A percentile compares a stretch with the other conserved stretches of the same genome.
phyloP scores from a whole-genome alignment of 495 filamentous ascomycete species.

The Aspergillus baeticus region DNA sequence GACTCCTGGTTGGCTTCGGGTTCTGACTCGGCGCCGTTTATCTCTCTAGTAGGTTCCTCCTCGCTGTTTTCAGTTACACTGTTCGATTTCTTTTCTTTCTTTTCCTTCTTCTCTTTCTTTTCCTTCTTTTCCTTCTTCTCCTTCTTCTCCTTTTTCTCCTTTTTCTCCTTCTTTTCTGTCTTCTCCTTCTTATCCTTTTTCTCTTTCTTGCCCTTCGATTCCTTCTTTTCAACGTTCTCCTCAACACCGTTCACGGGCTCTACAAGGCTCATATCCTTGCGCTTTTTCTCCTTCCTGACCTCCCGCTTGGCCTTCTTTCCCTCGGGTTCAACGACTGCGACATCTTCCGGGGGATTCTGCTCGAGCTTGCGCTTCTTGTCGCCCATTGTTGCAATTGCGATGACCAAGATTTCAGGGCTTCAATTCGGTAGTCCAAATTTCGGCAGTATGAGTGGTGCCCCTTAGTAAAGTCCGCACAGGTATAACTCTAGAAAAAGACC shows the following conservation, averaged over 20 bases:
- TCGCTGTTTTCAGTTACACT: neutral
- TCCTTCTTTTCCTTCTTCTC: slow-evolving; percentile 17
- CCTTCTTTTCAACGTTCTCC: slow-evolving; percentile 2
- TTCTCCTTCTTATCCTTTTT: slow-evolving; percentile 17
- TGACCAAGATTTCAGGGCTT: neutral
- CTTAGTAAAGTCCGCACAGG: neutral
- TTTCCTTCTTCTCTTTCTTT: slow-evolving; percentile 15
- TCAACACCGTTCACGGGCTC: slow-evolving; percentile 9
- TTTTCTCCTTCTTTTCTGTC: slow-evolving; percentile 15
- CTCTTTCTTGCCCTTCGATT: slow-evolving; percentile 17
- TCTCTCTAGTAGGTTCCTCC: slow-evolving; percentile 14
- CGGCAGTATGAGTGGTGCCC: too few relatives aligned
- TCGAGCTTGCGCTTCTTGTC: slow-evolving; percentile 49
- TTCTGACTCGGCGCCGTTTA: neutral
- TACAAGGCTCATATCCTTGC: slow-evolving; percentile 14
- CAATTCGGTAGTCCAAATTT: neutral
- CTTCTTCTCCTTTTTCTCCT: slow-evolving; percentile 17
- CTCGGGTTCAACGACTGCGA: slow-evolving; percentile 26
- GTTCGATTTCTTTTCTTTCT: slow-evolving; percentile 15
- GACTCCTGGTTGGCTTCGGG: neutral
- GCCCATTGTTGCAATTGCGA: slow-evolving; percentile 28
- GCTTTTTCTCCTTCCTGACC: slow-evolving; percentile 11
- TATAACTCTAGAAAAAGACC: neutral
- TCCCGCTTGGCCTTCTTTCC: slow-evolving; percentile 43
- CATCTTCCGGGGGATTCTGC: slow-evolving; percentile 18